Conservation (phyloP, 768 basidiomycete species). For the Pisolithus marmoratus region DNA sequence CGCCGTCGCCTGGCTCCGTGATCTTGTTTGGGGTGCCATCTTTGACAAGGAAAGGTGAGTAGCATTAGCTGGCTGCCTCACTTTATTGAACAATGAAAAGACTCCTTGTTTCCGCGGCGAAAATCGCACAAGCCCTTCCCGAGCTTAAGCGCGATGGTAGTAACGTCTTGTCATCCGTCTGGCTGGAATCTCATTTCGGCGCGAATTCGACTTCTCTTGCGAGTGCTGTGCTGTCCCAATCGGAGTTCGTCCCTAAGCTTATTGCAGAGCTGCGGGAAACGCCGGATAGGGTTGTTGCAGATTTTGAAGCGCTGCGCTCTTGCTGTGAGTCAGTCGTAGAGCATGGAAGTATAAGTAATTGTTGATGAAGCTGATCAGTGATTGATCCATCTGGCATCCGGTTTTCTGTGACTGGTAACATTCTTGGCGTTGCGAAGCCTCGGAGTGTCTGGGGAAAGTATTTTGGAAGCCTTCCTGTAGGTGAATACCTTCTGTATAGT, state of each 20-base stretch:
- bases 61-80: not conserved
- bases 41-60: slow-evolving; percentile 76
- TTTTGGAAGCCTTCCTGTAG: slow-evolving; percentile 58
- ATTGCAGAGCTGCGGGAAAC: slow-evolving; percentile 63
- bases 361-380: slow-evolving; percentile 41
- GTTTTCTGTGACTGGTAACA: slow-evolving; percentile 87
- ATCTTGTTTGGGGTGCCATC: slow-evolving; percentile 67
- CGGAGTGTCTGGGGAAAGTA: slow-evolving; percentile 68
- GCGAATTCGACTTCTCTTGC: slow-evolving; percentile 66
- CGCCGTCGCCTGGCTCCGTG: slow-evolving; percentile 81
- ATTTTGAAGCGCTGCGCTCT: slow-evolving; percentile 69
- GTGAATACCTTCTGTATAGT: not conserved
- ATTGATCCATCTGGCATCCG: slow-evolving; percentile 78
- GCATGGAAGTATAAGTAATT: no score
- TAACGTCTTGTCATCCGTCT: slow-evolving; percentile 70
- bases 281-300: slow-evolving; percentile 66
- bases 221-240: slow-evolving; percentile 62
- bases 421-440: slow-evolving; percentile 64
- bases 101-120: slow-evolving; percentile 78
- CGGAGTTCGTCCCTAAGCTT: slow-evolving; percentile 75
- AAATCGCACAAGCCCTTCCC: slow-evolving; percentile 85
- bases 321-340: slow-evolving; percentile 42
- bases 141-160: slow-evolving; percentile 87
- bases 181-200: slow-evolving; percentile 58
- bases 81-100: slow-evolving; percentile 34